Base-by-base conservation (phyloP, 208 protist genomes). In the Trypanosomatidae sp. region DNA sequence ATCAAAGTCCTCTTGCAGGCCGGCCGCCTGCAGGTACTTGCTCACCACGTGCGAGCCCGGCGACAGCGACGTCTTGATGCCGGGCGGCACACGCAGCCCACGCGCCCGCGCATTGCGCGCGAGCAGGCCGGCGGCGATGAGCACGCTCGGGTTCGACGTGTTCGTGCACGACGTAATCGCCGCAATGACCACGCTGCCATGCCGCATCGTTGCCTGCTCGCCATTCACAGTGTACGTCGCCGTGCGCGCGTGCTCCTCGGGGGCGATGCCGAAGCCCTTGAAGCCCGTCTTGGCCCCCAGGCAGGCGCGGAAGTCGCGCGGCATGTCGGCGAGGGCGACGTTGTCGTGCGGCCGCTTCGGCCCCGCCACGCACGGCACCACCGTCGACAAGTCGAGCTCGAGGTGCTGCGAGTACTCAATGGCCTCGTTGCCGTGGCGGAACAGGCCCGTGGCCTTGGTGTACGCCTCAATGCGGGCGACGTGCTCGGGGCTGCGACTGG, bases 81-180 rank as follows among this genome's bases (percentile, higher is more conserved):
- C 93, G 24, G 82, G 53, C 10, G 59, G 53, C 26, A 97, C 88
- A 43, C 53, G 73, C 33, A 98, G 61, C 28, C 93, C 93, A 39
- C 78, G 80, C 59, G 82, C 86, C 7, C 95, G 44, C 0, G 95
- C 95, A 53, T 96, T 96, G 65, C 88, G 86, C 19, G 92, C 91
- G 13, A 98, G 39, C 4, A 98, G 61, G 53, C 91, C 95, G 37
- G 93, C 91, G 28, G 84, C 95, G 11, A 98, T 48, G 56, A 98
- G 92, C 43, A 98, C 95, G 32, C 63, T 82, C 35, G 95, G 95
- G 74, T 98, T 98, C 8, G 72, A 90, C 6, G 95, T 98, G 68
- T 98, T 98, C 15, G 95, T 98, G 65, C 95, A 98, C 38, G 77
- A 92, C 11, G 95, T 98, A 53, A 98, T 98, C 38, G 93, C 77